phyloP scores from a whole-genome alignment of 2,329 filamentous ascomycete species.

The Pezicula neosporulosa region DNA sequence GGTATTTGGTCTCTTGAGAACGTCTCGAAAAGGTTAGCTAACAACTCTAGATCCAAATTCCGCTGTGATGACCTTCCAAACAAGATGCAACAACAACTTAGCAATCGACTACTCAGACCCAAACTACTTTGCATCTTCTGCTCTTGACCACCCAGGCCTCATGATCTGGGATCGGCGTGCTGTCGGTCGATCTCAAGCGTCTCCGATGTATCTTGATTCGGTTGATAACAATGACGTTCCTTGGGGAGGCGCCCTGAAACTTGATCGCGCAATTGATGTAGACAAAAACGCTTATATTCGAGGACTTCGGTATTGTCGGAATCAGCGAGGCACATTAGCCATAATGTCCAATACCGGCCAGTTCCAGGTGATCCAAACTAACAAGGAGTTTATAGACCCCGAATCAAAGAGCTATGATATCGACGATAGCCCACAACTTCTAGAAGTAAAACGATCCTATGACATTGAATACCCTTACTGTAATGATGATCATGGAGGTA shows the following conservation, averaged over 20 bases:
- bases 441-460: slow-evolving; percentile 56
- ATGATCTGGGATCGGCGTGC: slow-evolving; percentile 76
- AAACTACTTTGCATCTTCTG: slow-evolving; percentile 82
- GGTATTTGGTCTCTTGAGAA: slow-evolving; percentile 42
- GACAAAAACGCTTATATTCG: slow-evolving; percentile 57
- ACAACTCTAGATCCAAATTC: slow-evolving; percentile 42
- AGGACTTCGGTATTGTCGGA: slow-evolving; percentile 59
- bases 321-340: slow-evolving; percentile 57
- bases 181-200: slow-evolving; percentile 48
- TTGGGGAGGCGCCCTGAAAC: slow-evolving; percentile 58
- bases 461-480: slow-evolving; percentile 59
- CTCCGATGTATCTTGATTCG: slow-evolving; percentile 51
- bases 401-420: slow-evolving; percentile 40
- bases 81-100: slow-evolving; percentile 67
- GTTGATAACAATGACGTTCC: slow-evolving; percentile 58
- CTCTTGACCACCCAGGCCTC: slow-evolving; percentile 69
- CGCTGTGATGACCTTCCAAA: slow-evolving; percentile 56
- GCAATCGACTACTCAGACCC: slow-evolving; percentile 76
- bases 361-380: slow-evolving; percentile 57
- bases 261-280: slow-evolving; percentile 53
- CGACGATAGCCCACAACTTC: slow-evolving; percentile 52
- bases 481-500: slow-evolving; percentile 44
- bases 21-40: slow-evolving; percentile 2
- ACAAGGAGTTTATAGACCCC: slow-evolving; percentile 46
- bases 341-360: slow-evolving; percentile 61